phyloP scores from a whole-genome alignment of 768 basidiomycete species.

The Termitomyces sp. region DNA sequence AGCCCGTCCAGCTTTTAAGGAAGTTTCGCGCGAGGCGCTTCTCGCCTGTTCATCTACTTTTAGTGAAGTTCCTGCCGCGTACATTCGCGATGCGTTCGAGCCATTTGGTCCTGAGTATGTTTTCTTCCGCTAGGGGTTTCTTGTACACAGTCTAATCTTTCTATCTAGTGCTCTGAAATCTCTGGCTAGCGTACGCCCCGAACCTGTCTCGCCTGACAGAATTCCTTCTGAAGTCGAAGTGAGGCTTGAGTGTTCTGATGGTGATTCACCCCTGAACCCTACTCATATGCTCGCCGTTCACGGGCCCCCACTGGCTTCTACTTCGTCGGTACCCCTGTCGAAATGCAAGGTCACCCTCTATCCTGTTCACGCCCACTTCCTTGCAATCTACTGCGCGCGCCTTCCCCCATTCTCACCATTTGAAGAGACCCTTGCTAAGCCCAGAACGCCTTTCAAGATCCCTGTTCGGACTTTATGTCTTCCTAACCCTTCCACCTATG shows the following conservation, averaged over 20 bases:
- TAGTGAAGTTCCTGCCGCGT: constrained; percentile 40
- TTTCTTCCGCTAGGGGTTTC: not conserved
- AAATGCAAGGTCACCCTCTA: constrained; percentile 41
- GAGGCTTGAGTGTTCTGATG: constrained; percentile 20
- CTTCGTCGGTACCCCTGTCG: constrained; percentile 8
- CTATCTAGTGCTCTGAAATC: constrained; percentile 32
- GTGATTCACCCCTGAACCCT: constrained; percentile 29
- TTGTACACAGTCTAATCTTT: not conserved
- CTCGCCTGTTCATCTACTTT: constrained; percentile 46
- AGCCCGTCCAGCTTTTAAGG: constrained; percentile 42
- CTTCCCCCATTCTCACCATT: constrained; percentile 47
- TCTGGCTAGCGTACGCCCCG: constrained; percentile 29
- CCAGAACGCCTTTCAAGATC: constrained; percentile 25
- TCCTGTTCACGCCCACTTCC: constrained; percentile 65
- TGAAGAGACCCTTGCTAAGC: constrained; percentile 17
- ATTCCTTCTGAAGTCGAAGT: constrained; percentile 37
- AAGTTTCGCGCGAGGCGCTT: constrained; percentile 42
- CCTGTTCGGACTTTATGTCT: constrained; percentile 62
- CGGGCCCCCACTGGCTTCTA: constrained; percentile 14
- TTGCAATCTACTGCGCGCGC: constrained; percentile 64
- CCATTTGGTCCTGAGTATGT: constrained; percentile 37
- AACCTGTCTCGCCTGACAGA: constrained; percentile 20
- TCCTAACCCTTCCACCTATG: constrained; percentile 58
- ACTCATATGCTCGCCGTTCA: constrained; percentile 52
- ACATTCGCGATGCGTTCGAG: constrained; percentile 47